Base-by-base conservation (phyloP, 2,329 filamentous ascomycete genomes). In the Tympanopsis confertula region DNA sequence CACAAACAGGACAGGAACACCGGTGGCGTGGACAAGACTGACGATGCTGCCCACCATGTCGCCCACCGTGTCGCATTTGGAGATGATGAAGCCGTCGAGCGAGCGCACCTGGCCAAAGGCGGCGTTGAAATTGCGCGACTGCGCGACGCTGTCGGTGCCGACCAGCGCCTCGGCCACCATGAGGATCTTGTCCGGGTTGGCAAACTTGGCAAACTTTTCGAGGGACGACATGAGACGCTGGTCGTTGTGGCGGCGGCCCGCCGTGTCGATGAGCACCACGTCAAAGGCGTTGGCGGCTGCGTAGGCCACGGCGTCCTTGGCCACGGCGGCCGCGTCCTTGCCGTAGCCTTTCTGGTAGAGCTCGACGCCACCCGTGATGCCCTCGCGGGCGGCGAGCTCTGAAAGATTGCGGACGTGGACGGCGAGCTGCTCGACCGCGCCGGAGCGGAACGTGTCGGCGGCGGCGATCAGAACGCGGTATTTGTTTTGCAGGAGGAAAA, bases 11-110 rank as follows among this genome's bases (percentile, higher is more conserved):
- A 98, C 87, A 0, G 93, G 93, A 35, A 98, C 93, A 19, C 89
- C 86, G 3, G 93, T 98, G 3, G 91, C 89, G 62, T 96, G 88
- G 29, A 98, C 89, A 68, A 98, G 88, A 56, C 86, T 94, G 44
- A 98, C 91, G 44, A 98, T 67, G 3, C 89, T 95, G 48, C 74
- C 87, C 33, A 94, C 87, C 88, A 96, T 96, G 62, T 95, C 89
- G n/a, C 91, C 93, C 24, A 98, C 93, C 0, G 91, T 98, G 63
- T 98, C 91, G 57, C 91, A 96, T 62, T 98, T 98, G 42, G 82
- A 89, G 50, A 98, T 95, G 55, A 98, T 94, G 60, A 98, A 98
- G 4, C 91, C 91, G 59, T 98, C 91, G 24, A 98, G 70, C 19
- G 74, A 74, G 40, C 89, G 70, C 13, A 78, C 79, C 4, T 75